Conservation (phyloP, 257 asterid genomes). For the Penstemon davidsonii region DNA sequence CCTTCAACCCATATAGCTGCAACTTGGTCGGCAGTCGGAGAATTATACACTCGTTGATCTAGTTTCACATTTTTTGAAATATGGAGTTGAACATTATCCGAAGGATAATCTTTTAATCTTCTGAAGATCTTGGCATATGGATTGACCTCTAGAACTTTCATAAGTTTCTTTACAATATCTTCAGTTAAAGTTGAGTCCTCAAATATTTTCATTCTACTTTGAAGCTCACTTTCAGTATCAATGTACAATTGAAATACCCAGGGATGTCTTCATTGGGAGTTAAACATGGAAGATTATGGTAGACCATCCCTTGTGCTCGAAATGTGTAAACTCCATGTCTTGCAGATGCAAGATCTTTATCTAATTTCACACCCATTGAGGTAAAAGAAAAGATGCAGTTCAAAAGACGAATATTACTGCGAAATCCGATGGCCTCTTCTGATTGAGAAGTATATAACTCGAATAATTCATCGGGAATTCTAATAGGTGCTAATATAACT, state of each 20-base stretch:
- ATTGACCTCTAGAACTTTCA: neutral
- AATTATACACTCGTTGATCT: neutral
- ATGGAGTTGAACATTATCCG: neutral
- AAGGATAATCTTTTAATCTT: neutral
- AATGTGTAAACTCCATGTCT: neutral
- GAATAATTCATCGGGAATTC: neutral
- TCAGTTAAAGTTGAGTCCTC: neutral
- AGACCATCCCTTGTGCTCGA: neutral
- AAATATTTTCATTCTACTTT: neutral
- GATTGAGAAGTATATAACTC: no score
- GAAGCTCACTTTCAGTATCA: neutral
- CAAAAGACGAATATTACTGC: no score
- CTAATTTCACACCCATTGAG: neutral
- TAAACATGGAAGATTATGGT: neutral
- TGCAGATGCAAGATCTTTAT: neutral
- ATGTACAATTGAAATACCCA: neutral
- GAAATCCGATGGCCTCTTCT: no score
- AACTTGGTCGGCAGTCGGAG: neutral
- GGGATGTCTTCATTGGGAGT: neutral
- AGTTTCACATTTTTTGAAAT: neutral
- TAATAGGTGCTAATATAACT: neutral
- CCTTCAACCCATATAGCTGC: neutral
- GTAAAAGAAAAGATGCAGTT: neutral
- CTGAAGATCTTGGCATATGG: neutral
- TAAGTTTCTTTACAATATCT: neutral